Conservation (phyloP, 1,284 basidiomycete genomes). For the Naganishia liquefaciens region DNA sequence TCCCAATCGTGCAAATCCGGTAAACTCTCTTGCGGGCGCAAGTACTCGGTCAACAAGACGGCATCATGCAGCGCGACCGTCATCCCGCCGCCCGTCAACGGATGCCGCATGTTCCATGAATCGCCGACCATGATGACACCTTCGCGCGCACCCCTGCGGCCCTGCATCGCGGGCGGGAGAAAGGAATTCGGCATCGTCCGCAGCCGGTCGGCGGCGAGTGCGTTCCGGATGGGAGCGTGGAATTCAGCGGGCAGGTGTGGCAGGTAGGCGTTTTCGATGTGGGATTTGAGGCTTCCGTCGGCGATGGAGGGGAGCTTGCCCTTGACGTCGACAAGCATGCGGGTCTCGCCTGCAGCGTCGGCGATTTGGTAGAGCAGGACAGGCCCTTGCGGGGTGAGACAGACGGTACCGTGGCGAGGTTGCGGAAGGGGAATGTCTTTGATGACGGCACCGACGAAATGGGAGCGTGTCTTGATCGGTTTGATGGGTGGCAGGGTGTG, state of each 20-base stretch:
- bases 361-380: constrained; percentile 88
- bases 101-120: constrained; percentile 99
- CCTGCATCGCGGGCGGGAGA: constrained; percentile 82
- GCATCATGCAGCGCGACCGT: constrained; percentile 87
- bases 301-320: constrained; percentile 75
- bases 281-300: constrained; percentile 62
- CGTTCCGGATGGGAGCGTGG: constrained; percentile 63
- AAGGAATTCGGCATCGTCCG: constrained; percentile 96
- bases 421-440: constrained; percentile 74
- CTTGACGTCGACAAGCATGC: constrained; percentile 91
- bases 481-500: constrained; percentile 54
- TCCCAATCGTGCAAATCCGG: constrained; percentile 63
- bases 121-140: constrained; percentile 90
- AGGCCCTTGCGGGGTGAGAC: constrained; percentile 71
- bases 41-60: constrained; percentile 67
- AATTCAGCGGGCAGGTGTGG: constrained; percentile 75
- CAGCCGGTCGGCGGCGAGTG: constrained; percentile 70
- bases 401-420: constrained; percentile 83
- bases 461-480: constrained; percentile 64
- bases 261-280: constrained; percentile 70
- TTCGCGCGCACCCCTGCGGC: constrained; percentile 56
- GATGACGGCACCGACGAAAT: constrained; percentile 80
- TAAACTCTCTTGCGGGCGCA: constrained; percentile 54
- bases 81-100: constrained; percentile 93
- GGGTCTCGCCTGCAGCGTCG: constrained; percentile 65